Conservation (phyloP, 371 early-diverging fungal species). For the Capniomyces stellatus region DNA sequence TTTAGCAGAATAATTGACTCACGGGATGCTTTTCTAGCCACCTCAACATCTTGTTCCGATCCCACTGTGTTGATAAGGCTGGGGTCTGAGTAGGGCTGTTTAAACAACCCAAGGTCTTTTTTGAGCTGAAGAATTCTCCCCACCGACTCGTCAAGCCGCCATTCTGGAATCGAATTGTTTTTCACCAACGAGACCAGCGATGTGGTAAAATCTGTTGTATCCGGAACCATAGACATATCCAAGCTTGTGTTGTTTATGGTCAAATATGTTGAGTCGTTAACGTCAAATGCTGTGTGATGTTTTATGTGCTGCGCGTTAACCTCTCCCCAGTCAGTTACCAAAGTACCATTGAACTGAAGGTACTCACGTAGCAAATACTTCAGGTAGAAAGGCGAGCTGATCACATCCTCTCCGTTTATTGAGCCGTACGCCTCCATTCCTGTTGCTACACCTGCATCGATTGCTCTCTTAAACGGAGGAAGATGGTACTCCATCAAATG, state of each 20-base stretch:
- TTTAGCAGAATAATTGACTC: conserved; percentile 14
- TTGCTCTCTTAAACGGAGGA: conserved; percentile 40
- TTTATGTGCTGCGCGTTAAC: conserved; percentile 33
- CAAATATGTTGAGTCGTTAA: conserved; percentile 12
- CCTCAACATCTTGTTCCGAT: conserved; percentile 11
- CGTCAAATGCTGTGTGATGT: conserved; percentile 32
- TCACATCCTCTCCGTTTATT: conserved; percentile 43
- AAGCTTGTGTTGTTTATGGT: conserved; percentile 32
- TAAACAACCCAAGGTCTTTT: conserved; percentile 38
- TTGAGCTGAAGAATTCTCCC: conserved; percentile 32
- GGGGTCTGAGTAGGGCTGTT: conserved; percentile 8
- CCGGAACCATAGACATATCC: conserved; percentile 49
- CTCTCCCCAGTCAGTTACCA: conserved; percentile 49
- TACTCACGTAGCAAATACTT: conserved; percentile 34
- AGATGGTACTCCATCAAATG: conserved; percentile 39
- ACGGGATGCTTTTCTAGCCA: conserved; percentile 9
- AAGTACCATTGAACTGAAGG: conserved; percentile 36
- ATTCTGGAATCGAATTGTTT: conserved; percentile 15
- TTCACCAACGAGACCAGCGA: conserved; percentile 23
- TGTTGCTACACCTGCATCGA: conserved; percentile 43
- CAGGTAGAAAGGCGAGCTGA: conserved; percentile 33
- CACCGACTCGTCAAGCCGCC: conserved; percentile 31
- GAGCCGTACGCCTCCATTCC: conserved; percentile 49
- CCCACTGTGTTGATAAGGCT: conserved; percentile 8
- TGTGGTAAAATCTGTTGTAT: conserved; percentile 28